These are phyloP conservation scores for Hanseniaspora mollemarum DNA, from an alignment of 805 yeast species.

Conservation along the genomic window DNA sequence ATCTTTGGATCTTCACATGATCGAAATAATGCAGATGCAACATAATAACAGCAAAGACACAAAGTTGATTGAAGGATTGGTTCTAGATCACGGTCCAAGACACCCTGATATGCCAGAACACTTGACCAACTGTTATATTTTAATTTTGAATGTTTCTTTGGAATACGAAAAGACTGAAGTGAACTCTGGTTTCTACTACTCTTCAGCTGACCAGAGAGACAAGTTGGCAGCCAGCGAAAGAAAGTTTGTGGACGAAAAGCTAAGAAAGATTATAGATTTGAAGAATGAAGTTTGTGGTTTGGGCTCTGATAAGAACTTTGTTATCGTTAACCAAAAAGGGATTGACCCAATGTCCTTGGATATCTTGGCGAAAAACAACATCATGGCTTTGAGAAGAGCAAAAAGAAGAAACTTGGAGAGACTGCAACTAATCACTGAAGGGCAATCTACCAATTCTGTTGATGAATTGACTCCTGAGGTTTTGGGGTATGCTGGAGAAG, in stretches of 20 bases:
- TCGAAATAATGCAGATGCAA: slow-evolving; percentile 97
- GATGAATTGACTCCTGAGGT: slow-evolving; percentile 75
- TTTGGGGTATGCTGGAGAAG: slow-evolving; percentile 80
- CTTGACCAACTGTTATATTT: slow-evolving; percentile 69
- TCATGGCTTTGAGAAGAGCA: slow-evolving; percentile 91
- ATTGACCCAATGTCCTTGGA: slow-evolving; percentile 97
- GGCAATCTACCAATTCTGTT: slow-evolving; percentile 94
- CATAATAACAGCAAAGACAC: slow-evolving; percentile 79
- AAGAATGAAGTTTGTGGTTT: slow-evolving; percentile 83
- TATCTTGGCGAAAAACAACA: slow-evolving; percentile 81
- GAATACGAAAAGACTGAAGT: slow-evolving; percentile 98
- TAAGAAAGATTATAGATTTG: slow-evolving; percentile 79
- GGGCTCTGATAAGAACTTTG: slow-evolving; percentile 66
- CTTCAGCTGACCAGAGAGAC: slow-evolving; percentile 91
- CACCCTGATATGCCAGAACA: slow-evolving; percentile 98
- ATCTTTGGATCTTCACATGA: slow-evolving; percentile 82
- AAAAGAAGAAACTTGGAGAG: slow-evolving; percentile 99
- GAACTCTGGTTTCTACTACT: slow-evolving; percentile 88
- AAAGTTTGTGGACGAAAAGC: slow-evolving; percentile 84
- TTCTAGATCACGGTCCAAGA: slow-evolving; percentile 94
- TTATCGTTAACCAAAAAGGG: slow-evolving; percentile 94
- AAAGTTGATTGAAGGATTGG: slow-evolving; percentile 72
- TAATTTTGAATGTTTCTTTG: slow-evolving; percentile 83
- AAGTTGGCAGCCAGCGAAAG: slow-evolving; percentile 88
- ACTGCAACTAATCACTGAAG: slow-evolving; percentile 89